Conservation (phyloP, 1,284 basidiomycete genomes). For the Phlebopus sp. region DNA sequence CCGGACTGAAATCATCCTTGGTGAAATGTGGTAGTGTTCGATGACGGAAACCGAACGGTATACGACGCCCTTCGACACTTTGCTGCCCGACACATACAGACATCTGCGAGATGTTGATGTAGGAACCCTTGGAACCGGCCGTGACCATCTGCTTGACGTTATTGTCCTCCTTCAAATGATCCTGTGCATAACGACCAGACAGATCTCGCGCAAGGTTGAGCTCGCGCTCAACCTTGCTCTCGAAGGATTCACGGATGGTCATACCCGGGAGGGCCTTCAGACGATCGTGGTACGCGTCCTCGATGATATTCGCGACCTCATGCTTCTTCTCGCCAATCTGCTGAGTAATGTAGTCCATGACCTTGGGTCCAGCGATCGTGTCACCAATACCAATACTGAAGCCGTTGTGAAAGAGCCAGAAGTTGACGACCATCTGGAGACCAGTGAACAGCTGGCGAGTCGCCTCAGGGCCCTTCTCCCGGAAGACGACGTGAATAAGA, state of each 20-base stretch:
- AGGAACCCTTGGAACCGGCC: slow-evolving; percentile 96
- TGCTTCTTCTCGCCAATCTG: slow-evolving; percentile 83
- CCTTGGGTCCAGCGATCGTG: slow-evolving; percentile 90
- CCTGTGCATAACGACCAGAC: slow-evolving; percentile 94
- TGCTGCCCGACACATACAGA: slow-evolving; percentile 99
- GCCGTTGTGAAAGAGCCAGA: slow-evolving; percentile 98
- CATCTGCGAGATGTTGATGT: slow-evolving; percentile 99
- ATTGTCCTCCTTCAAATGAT: slow-evolving; percentile 96
- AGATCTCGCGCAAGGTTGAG: slow-evolving; percentile 96
- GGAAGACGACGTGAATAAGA: slow-evolving; percentile 95
- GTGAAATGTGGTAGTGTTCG: slow-evolving; percentile 96
- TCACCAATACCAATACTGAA: slow-evolving; percentile 99
- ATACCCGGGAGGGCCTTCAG: slow-evolving; percentile 92
- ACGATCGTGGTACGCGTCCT: slow-evolving; percentile 77
- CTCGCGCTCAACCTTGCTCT: slow-evolving; percentile 87
- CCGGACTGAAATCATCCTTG: slow-evolving; percentile 98
- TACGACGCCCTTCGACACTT: slow-evolving; percentile 96
- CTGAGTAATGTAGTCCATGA: slow-evolving; percentile 85
- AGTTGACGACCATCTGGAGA: slow-evolving; percentile 95
- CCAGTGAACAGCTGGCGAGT: slow-evolving; percentile 94
- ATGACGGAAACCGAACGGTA: slow-evolving; percentile 98
- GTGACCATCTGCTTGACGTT: slow-evolving; percentile 99
- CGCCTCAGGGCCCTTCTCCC: slow-evolving; percentile 94
- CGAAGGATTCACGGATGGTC: slow-evolving; percentile 99
- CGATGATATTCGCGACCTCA: slow-evolving; percentile 70